These are phyloP conservation scores for Bipolaris cookei DNA, from an alignment of 2,329 filamentous ascomycete species.

Conservation along the genomic window DNA sequence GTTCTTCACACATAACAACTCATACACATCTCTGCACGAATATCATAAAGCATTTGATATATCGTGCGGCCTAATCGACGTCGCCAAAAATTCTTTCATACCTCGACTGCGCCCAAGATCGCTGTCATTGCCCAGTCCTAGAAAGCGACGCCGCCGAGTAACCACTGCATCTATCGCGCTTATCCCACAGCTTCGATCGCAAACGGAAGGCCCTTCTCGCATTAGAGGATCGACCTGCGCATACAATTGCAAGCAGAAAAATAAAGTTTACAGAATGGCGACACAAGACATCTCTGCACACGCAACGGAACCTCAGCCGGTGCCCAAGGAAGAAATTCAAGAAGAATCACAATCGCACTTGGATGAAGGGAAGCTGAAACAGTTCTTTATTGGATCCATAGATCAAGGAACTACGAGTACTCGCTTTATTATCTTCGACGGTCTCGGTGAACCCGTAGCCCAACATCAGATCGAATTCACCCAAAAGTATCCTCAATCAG, in stretches of 20 bases:
- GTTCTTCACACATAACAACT: conserved; percentile 11
- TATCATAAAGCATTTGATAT: conserved; percentile 4
- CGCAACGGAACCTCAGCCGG: conserved; percentile 38
- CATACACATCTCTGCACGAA: conserved; percentile 4
- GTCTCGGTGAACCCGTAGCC: conserved; percentile 75
- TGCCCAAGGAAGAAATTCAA: conserved; percentile 40
- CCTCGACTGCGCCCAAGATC: conserved; percentile 1
- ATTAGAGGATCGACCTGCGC: conserved; percentile 7
- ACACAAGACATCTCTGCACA: conserved; percentile 38
- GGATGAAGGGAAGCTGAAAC: conserved; percentile 47
- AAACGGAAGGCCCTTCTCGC: conserved; percentile 26
- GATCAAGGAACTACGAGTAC: conserved; percentile 91
- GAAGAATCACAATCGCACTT: conserved; percentile 33
- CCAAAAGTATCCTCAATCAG: conserved; percentile 82
- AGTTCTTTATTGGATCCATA: conserved; percentile 83
- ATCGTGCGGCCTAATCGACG: conserved; percentile 3
- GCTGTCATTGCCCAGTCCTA: conserved; percentile 1
- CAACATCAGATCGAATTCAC: conserved; percentile 87
- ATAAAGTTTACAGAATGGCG: conserved; percentile 26
- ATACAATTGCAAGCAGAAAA: neutral
- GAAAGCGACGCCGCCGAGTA: conserved; percentile 6
- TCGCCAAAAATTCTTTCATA: conserved; percentile 14
- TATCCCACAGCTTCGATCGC: conserved; percentile 17
- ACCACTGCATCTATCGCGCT: conserved; percentile 21
- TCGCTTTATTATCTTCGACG: conserved; percentile 89